These are phyloP conservation scores for Porphyrellus cyaneotinctus DNA, from an alignment of 768 basidiomycete genomes.

Conservation along the genomic window DNA sequence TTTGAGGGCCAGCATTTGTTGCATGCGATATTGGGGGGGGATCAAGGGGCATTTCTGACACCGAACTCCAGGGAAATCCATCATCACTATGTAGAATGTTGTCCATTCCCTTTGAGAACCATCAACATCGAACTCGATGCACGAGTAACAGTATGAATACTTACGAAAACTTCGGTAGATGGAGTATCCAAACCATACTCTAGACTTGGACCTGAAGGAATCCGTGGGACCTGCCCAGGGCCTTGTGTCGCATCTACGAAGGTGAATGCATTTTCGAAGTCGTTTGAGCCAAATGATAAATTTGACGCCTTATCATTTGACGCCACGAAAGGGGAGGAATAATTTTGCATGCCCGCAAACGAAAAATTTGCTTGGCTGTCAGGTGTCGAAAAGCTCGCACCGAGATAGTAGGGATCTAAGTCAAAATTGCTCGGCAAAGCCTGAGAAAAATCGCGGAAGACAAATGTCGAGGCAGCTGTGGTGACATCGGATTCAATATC, in stretches of 20 bases:
- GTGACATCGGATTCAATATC: background rate
- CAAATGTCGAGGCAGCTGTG: background rate
- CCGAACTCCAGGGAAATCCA: background rate
- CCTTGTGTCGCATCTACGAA: background rate
- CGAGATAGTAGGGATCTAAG: background rate
- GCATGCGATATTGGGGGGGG: background rate
- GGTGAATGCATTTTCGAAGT: background rate
- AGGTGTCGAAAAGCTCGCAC: background rate
- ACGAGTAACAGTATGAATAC: background rate
- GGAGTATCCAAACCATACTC: background rate
- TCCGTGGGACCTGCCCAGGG: background rate
- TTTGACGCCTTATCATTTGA: background rate
- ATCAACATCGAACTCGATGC: background rate
- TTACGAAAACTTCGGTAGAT: background rate
- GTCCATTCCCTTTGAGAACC: background rate
- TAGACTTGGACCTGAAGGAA: background rate
- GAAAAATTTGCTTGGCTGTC: background rate
- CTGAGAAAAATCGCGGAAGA: no score
- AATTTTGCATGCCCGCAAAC: background rate
- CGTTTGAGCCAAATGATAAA: background rate
- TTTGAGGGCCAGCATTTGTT: background rate
- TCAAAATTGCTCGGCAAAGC: background rate
- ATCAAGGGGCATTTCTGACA: background rate
- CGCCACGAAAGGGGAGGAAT: background rate
- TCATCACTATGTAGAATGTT: background rate